Evolutionary conservation across 106 monocot genomes (phyloP), one percentile per base, ranked within the genome.

Genomic region (Apostasia ramifera): DNA sequence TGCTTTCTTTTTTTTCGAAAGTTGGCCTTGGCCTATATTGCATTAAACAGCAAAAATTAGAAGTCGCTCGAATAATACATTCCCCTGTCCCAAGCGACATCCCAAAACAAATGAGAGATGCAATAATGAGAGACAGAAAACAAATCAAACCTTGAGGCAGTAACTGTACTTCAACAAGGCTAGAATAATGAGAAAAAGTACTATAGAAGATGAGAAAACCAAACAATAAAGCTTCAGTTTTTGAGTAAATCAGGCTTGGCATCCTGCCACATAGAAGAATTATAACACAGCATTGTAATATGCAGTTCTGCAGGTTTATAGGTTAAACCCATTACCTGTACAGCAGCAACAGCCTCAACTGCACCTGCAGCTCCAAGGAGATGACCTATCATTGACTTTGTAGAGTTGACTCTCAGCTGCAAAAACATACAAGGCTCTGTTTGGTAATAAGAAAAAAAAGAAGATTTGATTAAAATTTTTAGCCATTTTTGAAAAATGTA

Each of bases 371-470:
- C 97, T 51, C 97, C 97, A 39, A 97, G 70, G 10, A 97, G 85
- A 70, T 97, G 97, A 51, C 97, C 97, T 46, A 85, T 97, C 92
- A 97, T 87, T 47, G 97, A 97, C 81, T 97, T 97, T 59, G 97
- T 97, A 9, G 97, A 97, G 81, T 97, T 97, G 47, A 76, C 75
- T 50, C 61, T 68, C 47, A 76, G 61, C 75, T 76, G 69, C 44
- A 66, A 73, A 47, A 49, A 65, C 47, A 65, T n/a, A n/a, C n/a
- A n/a, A n/a, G n/a, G n/a, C n/a, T n/a, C n/a, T n/a, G n/a, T n/a
- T n/a, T n/a, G n/a, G n/a, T n/a, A n/a, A n/a, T n/a, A n/a, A n/a
- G n/a, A n/a, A n/a, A n/a, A n/a, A n/a, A n/a, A n/a, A n/a, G n/a
- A n/a, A n/a, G n/a, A n/a, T n/a, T n/a, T n/a, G n/a, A n/a, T n/a